These are phyloP conservation scores for Ceratocystiopsis minuta DNA, from an alignment of 2,329 filamentous ascomycete species.

Conservation along the genomic window DNA sequence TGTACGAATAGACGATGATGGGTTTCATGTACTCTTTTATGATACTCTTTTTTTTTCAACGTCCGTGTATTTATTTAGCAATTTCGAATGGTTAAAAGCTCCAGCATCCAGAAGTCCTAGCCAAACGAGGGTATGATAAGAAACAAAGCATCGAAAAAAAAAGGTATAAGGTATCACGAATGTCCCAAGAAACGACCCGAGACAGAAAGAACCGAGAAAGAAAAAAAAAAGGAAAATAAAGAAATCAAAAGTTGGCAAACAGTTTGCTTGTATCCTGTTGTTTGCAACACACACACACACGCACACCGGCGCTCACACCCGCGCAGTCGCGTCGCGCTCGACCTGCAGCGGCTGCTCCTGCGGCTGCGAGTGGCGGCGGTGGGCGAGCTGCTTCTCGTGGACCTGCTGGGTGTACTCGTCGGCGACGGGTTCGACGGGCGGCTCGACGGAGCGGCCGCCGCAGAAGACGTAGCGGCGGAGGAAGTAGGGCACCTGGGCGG, in stretches of 20 bases:
- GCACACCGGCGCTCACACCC: background rate
- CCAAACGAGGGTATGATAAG: too few relatives aligned
- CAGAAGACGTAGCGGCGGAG: constrained; percentile 8
- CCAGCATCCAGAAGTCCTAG: too few relatives aligned
- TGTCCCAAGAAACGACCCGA: background rate
- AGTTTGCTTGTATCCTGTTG: background rate
- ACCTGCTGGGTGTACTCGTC: background rate
- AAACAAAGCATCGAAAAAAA: too few relatives aligned
- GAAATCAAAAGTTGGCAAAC: background rate
- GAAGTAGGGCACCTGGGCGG: constrained; percentile 8
- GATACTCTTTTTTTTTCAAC: too few relatives aligned
- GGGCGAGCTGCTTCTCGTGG: background rate
- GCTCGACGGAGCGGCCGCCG: background rate
- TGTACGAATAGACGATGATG: background rate
- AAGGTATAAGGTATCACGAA: too few relatives aligned
- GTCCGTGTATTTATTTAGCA: too few relatives aligned
- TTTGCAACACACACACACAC: background rate
- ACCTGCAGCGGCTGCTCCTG: background rate
- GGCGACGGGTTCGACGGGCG: constrained; percentile 3
- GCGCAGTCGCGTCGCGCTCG: constrained; percentile 3
- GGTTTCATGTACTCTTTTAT: background rate
- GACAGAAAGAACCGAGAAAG: background rate
- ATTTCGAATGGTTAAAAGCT: too few relatives aligned
- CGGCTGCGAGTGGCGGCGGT: too few relatives aligned
- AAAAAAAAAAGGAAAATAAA: background rate